Conservation (phyloP, 495 filamentous ascomycete genomes). For the Neurospora sp. region DNA sequence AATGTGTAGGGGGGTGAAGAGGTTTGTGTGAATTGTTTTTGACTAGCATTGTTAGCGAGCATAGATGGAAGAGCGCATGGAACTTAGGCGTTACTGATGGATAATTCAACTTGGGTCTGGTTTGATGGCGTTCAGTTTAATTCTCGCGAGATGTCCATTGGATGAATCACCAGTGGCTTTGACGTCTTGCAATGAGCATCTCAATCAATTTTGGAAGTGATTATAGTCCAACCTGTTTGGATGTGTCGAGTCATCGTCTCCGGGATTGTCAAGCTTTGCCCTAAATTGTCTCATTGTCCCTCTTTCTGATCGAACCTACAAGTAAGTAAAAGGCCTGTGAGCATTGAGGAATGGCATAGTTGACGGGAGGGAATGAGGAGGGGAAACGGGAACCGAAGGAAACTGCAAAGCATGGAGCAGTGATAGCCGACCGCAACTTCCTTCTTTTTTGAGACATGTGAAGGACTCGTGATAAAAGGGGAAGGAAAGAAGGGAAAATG, state of each 20-base stretch:
- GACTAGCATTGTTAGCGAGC: not conserved
- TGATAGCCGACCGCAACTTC: not conserved
- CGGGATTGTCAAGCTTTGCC: not conserved
- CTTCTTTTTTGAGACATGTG: not conserved
- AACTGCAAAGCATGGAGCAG: not conserved
- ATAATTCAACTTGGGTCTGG: not conserved
- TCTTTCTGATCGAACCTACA: not conserved
- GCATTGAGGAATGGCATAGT: no score
- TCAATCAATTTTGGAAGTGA: no score
- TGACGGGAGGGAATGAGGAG: no score
- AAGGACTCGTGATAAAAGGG: no score
- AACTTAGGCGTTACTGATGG: not conserved
- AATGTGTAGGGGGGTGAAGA: not conserved
- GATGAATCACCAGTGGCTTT: no score
- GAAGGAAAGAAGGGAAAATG: no score
- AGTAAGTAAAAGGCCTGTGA: not conserved
- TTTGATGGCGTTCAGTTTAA: no score
- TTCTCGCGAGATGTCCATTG: no score
- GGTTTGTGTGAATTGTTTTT: not conserved
- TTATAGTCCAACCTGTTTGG: no score
- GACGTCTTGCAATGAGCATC: no score
- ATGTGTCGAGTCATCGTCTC: not conserved
- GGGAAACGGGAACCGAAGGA: not conserved
- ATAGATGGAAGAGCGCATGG: not conserved
- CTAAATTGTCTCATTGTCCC: no score